A percentile compares a stretch with the other conserved stretches of the same genome.
Conservation (phyloP, 2,329 filamentous ascomycete species). For the Fusarium cyanostomum region DNA sequence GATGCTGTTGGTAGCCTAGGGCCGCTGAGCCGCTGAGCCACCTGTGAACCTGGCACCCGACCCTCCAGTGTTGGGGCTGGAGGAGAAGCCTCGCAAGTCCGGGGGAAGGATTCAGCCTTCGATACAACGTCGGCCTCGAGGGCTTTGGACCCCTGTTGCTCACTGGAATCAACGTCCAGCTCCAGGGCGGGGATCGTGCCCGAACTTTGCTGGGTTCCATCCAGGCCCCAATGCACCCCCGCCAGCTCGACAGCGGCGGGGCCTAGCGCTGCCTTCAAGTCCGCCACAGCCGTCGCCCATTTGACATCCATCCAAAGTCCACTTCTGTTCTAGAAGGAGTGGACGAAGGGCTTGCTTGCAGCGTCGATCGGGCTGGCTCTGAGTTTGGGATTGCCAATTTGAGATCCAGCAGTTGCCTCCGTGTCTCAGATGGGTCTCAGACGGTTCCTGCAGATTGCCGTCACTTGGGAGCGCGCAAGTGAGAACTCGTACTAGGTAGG, state of each 20-base stretch:
- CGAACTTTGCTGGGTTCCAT: background rate
- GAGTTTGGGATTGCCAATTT: background rate
- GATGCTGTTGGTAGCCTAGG: background rate
- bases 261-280: conserved; percentile 12
- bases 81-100: conserved; percentile 21
- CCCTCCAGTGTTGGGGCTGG: conserved; percentile 8
- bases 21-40: conserved; percentile 19
- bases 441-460: conserved; percentile 7
- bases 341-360: conserved; percentile 2
- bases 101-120: conserved; percentile 12
- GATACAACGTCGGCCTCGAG: too few species aligned
- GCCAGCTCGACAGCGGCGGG: conserved; percentile 17
- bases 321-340: conserved; percentile 10
- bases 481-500: background rate
- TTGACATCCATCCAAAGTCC: conserved; percentile 20
- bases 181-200: conserved; percentile 3
- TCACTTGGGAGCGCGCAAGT: background rate
- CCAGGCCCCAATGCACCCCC: background rate
- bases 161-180: conserved; percentile 10
- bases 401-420: background rate
- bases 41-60: conserved; percentile 10
- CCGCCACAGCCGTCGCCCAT: conserved; percentile 18
- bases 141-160: conserved; percentile 28
- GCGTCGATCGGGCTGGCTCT: background rate
- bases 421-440: conserved; percentile 28